Evolutionary conservation across 129 eudicot species (phyloP).

Genomic region (Gnaphalium uliginosum): DNA sequence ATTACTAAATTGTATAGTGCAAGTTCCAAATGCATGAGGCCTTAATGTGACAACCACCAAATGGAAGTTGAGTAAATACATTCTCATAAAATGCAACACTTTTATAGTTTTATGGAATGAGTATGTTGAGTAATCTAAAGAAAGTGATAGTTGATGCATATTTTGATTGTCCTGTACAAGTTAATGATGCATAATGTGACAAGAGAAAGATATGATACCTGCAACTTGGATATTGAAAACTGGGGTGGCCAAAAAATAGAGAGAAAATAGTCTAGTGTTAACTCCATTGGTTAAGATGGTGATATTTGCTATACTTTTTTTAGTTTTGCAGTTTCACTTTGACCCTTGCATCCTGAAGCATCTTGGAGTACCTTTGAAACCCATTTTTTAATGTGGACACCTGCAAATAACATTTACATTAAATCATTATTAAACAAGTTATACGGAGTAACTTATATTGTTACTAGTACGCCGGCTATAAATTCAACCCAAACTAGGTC

Average conservation of each 20-base stretch:
- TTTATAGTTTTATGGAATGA: not conserved
- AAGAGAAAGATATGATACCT: constrained; percentile 40
- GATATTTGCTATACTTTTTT: constrained; percentile 14
- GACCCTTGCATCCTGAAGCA: constrained; percentile 60
- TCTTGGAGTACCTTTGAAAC: constrained; percentile 64
- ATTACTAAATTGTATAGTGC: constrained; percentile 23
- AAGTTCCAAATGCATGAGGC: constrained; percentile 10
- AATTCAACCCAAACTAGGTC: too few species aligned
- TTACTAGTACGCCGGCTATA: too few species aligned
- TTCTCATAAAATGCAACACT: not conserved
- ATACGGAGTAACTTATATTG: not conserved
- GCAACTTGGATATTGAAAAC: constrained; percentile 42
- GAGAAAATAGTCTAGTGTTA: not conserved
- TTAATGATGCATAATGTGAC: constrained; percentile 19
- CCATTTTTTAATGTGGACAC: constrained; percentile 70
- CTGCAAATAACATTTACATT: constrained; percentile 29
- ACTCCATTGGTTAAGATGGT: constrained; percentile 9
- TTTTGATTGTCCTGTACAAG: constrained; percentile 6
- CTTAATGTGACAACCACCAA: constrained; percentile 9
- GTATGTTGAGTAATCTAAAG: not conserved
- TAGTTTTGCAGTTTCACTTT: constrained; percentile 49
- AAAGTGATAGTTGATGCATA: not conserved
- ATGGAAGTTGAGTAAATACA: not conserved
- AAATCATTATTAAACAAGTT: not conserved
- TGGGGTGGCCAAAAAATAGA: constrained; percentile 20